Conservation (phyloP, 2,329 filamentous ascomycete species). For the Neoascochyta sp. region DNA sequence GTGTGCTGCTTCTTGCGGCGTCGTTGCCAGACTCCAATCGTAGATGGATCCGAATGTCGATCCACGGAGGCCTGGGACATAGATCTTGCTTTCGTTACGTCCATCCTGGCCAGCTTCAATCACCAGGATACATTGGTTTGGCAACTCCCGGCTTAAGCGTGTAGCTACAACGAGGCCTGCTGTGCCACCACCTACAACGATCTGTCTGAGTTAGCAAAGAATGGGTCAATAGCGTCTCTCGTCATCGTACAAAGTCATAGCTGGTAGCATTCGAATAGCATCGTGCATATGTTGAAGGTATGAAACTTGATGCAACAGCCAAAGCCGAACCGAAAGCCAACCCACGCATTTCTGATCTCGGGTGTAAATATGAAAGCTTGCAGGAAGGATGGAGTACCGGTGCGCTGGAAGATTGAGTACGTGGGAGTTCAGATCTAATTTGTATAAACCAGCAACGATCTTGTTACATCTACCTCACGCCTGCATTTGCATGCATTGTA, state of each 20-base stretch:
- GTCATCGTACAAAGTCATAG: constrained; percentile 4
- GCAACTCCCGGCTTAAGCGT: constrained; percentile 25
- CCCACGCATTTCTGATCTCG: not conserved
- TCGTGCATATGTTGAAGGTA: not conserved
- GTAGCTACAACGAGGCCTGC: constrained; percentile 18
- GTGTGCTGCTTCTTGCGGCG: constrained; percentile 40
- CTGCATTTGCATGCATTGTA: not conserved
- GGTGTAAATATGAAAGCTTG: not conserved
- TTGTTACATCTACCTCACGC: too few species aligned
- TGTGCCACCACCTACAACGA: constrained; percentile 17
- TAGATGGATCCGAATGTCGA: constrained; percentile 17
- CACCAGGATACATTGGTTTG: constrained; percentile 13
- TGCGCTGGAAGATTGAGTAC: not conserved
- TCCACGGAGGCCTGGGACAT: constrained; percentile 18
- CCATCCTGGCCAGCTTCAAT: constrained; percentile 25
- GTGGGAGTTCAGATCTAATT: too few species aligned
- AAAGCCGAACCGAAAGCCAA: not conserved
- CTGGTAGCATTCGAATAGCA: constrained; percentile 1
- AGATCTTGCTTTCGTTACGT: constrained; percentile 16
- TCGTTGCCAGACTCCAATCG: constrained; percentile 42
- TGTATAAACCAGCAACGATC: too few species aligned
- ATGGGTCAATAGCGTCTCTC: not conserved
- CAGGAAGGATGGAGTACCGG: not conserved
- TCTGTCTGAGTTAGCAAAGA: constrained; percentile 1
- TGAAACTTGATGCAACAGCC: not conserved